Conservation (phyloP, 306 rosid genomes). For the Coriaria nepalensis region DNA sequence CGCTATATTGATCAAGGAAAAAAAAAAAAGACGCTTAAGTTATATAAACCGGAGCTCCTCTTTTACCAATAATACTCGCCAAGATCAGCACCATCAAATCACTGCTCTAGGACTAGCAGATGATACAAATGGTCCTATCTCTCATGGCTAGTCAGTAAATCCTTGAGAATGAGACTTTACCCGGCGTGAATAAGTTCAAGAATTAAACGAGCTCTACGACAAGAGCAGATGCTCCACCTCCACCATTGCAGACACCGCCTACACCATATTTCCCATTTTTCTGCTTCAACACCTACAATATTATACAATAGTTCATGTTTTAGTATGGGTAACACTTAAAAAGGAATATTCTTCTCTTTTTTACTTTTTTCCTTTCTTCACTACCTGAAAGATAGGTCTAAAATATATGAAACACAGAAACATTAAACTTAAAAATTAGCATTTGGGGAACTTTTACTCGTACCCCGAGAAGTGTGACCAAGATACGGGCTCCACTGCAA, state of each 20-base stretch:
- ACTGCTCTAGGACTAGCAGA: too few relatives aligned
- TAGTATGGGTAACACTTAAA: background rate
- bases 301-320: background rate
- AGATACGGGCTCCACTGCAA: conserved; percentile 96
- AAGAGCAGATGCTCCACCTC: conserved; percentile 99
- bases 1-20: too few relatives aligned
- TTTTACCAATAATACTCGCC: too few relatives aligned
- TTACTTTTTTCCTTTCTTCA: background rate
- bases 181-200: conserved; percentile 15
- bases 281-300: conserved; percentile 60
- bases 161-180: conserved; percentile 6
- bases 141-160: too few relatives aligned
- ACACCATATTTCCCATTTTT: conserved; percentile 85
- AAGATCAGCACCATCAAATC: too few relatives aligned
- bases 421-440: too few relatives aligned
- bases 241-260: conserved; percentile 95
- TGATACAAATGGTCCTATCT: too few relatives aligned
- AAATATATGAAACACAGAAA: background rate
- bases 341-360: background rate
- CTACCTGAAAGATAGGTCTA: background rate
- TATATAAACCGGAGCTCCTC: too few relatives aligned
- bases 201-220: conserved; percentile 80
- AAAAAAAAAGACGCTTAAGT: too few relatives aligned
- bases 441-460: conserved; percentile 8
- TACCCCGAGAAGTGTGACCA: conserved; percentile 96